Base-by-base conservation (phyloP, 176 grass and related monocot species). In the Puya raimondii region DNA sequence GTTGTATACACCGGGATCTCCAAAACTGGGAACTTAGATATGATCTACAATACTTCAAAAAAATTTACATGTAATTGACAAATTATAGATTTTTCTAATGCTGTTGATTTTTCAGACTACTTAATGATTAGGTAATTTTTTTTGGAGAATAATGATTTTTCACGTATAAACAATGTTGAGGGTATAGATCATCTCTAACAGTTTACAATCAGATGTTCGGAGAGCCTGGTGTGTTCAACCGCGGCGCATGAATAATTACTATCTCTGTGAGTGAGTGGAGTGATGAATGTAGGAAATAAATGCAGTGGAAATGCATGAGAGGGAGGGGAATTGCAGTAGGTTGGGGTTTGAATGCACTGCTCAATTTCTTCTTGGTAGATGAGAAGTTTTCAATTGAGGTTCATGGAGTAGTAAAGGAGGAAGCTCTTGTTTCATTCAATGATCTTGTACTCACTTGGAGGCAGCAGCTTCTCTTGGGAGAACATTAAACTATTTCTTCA, bases 281-380 rank as follows among this genome's bases (percentile, higher is more conserved):
- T 65, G 23, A 67, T 67, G 65, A 67, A 67, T 67, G 48, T n/a
- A 47, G 48, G 65, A 48, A 67, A 17, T 67, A 47, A 67, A 67
- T 67, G 65, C 42, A 67, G 65, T 33, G 48, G 65, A 20, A 47
- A 16, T 29, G 12, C 65, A 67, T 49, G 26, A 67, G 48, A 67
- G 22, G 29, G 48, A 67, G 65, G 33, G 48, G 65, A 67, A 48
- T n/a, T 47, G 65, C 42, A 48, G 65, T 67, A 49, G 65, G 65
- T 67, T 67, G 29, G 65, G 33, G n/a, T 67, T 67, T 67, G 15
- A 67, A 47, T 67, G 65, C 42, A 8, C 65, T n/a, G 65, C 65
- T 67, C 65, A 49, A 9, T 61, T 61, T 61, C 48, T 67, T 67
- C 4, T 67, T 29, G 65, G 65, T 67, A 67, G 65, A 26, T 67